Percentiles rank a stretch among this genome's conserved stretches.
Evolutionary conservation across 2,329 filamentous ascomycete species (phyloP).

Genomic region (Aspergillus sp.): DNA sequence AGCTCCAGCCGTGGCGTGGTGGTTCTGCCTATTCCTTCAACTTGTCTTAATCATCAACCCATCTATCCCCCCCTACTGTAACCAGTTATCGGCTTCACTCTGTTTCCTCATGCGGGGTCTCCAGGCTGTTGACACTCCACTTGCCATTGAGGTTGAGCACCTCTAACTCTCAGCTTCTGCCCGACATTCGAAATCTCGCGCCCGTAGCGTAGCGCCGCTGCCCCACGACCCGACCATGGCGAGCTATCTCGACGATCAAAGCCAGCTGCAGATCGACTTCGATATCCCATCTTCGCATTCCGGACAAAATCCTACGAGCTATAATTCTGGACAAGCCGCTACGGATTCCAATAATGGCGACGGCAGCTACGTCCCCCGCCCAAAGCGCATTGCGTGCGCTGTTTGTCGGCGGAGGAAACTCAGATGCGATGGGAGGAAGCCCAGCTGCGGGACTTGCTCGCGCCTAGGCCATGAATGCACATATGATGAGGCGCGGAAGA

Average conservation of each 20-base stretch:
- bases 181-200: neutral
- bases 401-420: slow-evolving; percentile 91
- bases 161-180: slow-evolving; percentile 7
- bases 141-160: slow-evolving; percentile 13
- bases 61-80: neutral
- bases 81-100: neutral
- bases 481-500: slow-evolving; percentile 89
- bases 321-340: slow-evolving; percentile 26
- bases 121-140: neutral
- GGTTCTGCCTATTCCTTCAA: slow-evolving; percentile 1
- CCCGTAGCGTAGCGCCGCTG: neutral
- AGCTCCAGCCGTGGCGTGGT: slow-evolving; percentile 4
- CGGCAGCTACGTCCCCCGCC: slow-evolving; percentile 66
- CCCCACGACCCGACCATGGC: slow-evolving; percentile 30
- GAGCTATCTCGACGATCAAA: slow-evolving; percentile 58
- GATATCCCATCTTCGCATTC: slow-evolving; percentile 31
- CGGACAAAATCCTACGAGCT: slow-evolving; percentile 14
- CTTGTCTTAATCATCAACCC: neutral
- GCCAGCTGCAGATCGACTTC: slow-evolving; percentile 10
- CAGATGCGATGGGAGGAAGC: slow-evolving; percentile 80
- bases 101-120: slow-evolving; percentile 3
- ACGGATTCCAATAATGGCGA: slow-evolving; percentile 43
- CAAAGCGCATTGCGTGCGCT: slow-evolving; percentile 93
- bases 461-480: slow-evolving; percentile 83
- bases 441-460: slow-evolving; percentile 84